Base-by-base conservation (phyloP, 768 basidiomycete genomes). In the Vishniacozyma victoriae region DNA sequence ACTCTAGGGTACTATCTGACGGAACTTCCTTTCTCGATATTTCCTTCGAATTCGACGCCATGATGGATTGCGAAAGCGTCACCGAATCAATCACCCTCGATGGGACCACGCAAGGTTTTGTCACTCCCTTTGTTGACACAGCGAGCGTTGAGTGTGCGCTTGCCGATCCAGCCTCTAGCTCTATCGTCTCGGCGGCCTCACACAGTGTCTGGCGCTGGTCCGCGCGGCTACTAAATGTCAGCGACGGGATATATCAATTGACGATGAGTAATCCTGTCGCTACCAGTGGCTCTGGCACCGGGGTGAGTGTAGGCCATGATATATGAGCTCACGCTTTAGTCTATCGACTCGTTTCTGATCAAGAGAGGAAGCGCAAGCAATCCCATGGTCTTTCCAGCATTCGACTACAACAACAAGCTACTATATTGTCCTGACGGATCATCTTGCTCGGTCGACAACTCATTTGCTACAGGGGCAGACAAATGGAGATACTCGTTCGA, bases 391-490 rank as follows among this genome's bases (percentile, higher is more conserved):
- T 91, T 86, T 78, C 86, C 87, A 0, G 76, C 79, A 18, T 78
- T 55, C 33, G 88, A 92, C 64, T 92, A 89, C 67, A 82, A 85
- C 68, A 76, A 71, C n/a, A 53, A 52, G 9, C 57, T 75, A n/a
- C 67, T 76, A 47, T 53, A 76, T 15, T 75, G 77, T 44, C 76
- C 80, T 11, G 74, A 80, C 50, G 82, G 80, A 45, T 74, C 82
- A 52, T 91, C 84, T 33, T 33, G 29, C 29, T 33, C 29, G 69
- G 79, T 77, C 6, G 87, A 88, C 71, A 80, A 80, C 0, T 90
- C 93, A 73, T 79, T 78, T 38, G 90, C 91, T 4, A 78, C 79
- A 46, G 91, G 91, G 38, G 90, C 91, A 15, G 89, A 93, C 54
- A 80, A 74, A 76, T 83, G 88, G 75, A 79, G 91, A 37, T 92